A percentile compares a stretch with the other conserved stretches of the same genome.
These are phyloP conservation scores for Lactarius quietus DNA, from an alignment of 768 basidiomycete species.

Conservation along the genomic window DNA sequence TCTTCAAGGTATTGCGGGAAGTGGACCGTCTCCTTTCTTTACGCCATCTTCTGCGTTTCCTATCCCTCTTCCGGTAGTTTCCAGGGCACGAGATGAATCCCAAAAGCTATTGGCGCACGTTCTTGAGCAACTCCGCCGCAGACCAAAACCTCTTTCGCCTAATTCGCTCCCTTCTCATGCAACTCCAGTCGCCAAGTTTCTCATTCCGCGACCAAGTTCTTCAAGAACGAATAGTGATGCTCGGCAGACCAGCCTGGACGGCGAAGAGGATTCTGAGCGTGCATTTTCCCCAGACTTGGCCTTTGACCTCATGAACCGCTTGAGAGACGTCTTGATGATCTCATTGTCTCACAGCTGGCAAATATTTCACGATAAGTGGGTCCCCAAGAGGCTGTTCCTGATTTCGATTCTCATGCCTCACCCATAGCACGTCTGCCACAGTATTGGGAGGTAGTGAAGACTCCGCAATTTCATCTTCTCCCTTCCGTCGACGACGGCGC, in stretches of 20 bases:
- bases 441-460: conserved; percentile 9
- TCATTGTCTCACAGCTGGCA: conserved; percentile 20
- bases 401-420: background rate
- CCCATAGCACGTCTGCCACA: conserved; percentile 2
- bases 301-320: conserved; percentile 57
- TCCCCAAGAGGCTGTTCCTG: background rate
- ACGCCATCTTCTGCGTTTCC: conserved; percentile 26
- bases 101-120: conserved; percentile 67
- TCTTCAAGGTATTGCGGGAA: conserved; percentile 29
- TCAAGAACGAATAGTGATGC: conserved; percentile 9
- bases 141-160: conserved; percentile 46
- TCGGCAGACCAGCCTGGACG: conserved; percentile 32
- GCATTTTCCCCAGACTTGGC: conserved; percentile 63
- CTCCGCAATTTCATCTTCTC: conserved; percentile 29
- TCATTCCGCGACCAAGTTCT: background rate
- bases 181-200: background rate
- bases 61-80: conserved; percentile 30
- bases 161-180: background rate
- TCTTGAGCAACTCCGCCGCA: conserved; percentile 55
- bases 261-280: conserved; percentile 44
- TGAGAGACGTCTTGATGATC: conserved; percentile 51
- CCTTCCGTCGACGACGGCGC: conserved; percentile 46
- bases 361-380: conserved; percentile 21
- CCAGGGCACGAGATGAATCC: conserved; percentile 54
- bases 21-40: conserved; percentile 28